Conservation (phyloP, 106 monocot species). For the Dendrobium catenatum region DNA sequence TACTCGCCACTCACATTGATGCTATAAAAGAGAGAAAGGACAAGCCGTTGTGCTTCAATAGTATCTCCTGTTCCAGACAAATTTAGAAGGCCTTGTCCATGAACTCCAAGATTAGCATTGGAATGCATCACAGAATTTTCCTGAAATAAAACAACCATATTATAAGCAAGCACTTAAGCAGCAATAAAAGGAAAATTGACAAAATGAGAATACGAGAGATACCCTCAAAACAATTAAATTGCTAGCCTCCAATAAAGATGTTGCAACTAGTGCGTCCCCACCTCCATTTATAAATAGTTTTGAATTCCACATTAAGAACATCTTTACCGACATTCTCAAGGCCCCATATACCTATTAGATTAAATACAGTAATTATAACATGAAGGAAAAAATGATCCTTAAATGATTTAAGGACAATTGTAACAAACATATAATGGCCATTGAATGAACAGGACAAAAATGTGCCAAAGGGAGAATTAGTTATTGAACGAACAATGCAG, state of each 20-base stretch:
- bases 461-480: neutral
- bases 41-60: conserved; percentile 85
- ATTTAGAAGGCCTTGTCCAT: conserved; percentile 95
- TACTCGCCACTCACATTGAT: conserved; percentile 46
- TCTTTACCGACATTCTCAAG: conserved; percentile 92
- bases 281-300: conserved; percentile 83
- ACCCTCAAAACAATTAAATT: conserved; percentile 97
- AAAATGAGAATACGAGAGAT: neutral
- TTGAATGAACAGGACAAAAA: neutral
- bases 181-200: neutral
- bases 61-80: conserved; percentile 83
- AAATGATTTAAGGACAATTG: neutral
- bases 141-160: conserved; percentile 28
- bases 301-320: conserved; percentile 99
- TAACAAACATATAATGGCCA: neutral
- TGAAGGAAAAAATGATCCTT: neutral
- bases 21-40: conserved; percentile 92
- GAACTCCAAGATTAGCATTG: conserved; percentile 89
- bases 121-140: conserved; percentile 88
- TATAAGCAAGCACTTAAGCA: neutral
- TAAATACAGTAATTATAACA: conserved; percentile 3
- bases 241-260: conserved; percentile 93
- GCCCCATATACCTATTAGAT: conserved; percentile 80
- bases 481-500: neutral
- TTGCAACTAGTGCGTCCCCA: conserved; percentile 71